These are phyloP conservation scores for Trametes villosa DNA, from an alignment of 768 basidiomycete species.

Conservation along the genomic window DNA sequence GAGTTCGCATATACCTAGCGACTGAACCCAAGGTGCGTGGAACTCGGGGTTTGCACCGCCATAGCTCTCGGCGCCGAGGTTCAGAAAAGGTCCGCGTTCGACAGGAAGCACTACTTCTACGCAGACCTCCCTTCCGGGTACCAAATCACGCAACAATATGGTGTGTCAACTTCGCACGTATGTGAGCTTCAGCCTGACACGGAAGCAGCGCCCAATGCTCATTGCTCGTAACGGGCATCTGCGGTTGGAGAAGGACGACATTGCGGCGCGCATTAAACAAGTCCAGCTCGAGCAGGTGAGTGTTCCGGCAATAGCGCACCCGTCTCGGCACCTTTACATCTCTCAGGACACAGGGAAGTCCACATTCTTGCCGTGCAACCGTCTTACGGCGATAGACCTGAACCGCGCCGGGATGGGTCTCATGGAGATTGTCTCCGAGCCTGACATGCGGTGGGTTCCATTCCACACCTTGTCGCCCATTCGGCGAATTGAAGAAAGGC, in stretches of 20 bases:
- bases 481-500: slow-evolving; percentile 48
- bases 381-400: slow-evolving; percentile 73
- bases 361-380: slow-evolving; percentile 55
- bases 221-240: slow-evolving; percentile 73
- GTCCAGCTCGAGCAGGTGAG: slow-evolving; percentile 93
- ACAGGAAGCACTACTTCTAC: slow-evolving; percentile 98
- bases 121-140: slow-evolving; percentile 92
- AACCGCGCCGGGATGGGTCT: slow-evolving; percentile 89
- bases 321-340: slow-evolving; percentile 12
- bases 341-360: slow-evolving; percentile 93
- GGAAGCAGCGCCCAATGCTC: slow-evolving; percentile 76
- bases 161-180: slow-evolving; percentile 65
- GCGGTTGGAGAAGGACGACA: slow-evolving; percentile 42
- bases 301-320: background rate
- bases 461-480: slow-evolving; percentile 53
- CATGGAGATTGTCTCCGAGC: slow-evolving; percentile 95
- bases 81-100: slow-evolving; percentile 79
- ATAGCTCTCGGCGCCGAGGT: slow-evolving; percentile 72
- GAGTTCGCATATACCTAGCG: slow-evolving; percentile 39
- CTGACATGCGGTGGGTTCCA: slow-evolving; percentile 70
- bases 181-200: slow-evolving; percentile 31
- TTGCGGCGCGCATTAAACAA: slow-evolving; percentile 83
- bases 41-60: slow-evolving; percentile 80
- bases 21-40: slow-evolving; percentile 71
- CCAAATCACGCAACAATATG: slow-evolving; percentile 96